Evolutionary conservation across 495 filamentous ascomycete species (phyloP).

Genomic region (Penicillium crystallinum): DNA sequence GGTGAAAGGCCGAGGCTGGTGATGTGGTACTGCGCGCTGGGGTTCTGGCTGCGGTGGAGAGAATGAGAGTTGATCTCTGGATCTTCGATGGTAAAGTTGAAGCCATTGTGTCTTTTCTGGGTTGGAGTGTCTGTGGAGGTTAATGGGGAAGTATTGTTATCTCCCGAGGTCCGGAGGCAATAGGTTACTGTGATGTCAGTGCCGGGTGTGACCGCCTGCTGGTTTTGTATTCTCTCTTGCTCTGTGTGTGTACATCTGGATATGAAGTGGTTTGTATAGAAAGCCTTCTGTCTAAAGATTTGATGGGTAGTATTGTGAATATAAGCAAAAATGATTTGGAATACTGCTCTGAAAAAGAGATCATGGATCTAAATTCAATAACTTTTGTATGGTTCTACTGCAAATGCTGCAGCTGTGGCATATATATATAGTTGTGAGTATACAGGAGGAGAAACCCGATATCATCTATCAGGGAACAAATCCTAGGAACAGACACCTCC

Average conservation of each 20-base stretch:
- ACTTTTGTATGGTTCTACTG: neutral
- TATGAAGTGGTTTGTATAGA: neutral
- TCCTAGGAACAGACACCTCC: too few relatives aligned
- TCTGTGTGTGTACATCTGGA: neutral
- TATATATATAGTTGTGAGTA: neutral
- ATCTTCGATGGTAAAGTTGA: constrained; percentile 15
- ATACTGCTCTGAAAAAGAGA: too few relatives aligned
- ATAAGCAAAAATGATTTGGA: too few relatives aligned
- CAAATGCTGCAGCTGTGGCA: neutral
- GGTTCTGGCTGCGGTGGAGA: constrained; percentile 11
- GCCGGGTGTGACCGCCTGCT: constrained; percentile 20
- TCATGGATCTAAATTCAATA: too few relatives aligned
- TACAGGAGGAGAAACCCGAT: neutral
- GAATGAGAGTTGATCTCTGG: constrained; percentile 17
- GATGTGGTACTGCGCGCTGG: constrained; percentile 10
- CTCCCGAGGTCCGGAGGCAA: neutral
- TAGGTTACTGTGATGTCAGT: constrained; percentile 30
- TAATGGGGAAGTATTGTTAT: neutral
- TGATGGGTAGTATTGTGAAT: neutral
- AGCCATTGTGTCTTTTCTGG: constrained; percentile 21
- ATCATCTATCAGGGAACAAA: too few relatives aligned
- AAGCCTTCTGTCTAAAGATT: neutral
- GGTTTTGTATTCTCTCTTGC: neutral
- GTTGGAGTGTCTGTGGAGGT: neutral
- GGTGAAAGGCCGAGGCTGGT: constrained; percentile 9